Base-by-base conservation (phyloP, 2,329 filamentous ascomycete species). In the Trichoderma sp. region DNA sequence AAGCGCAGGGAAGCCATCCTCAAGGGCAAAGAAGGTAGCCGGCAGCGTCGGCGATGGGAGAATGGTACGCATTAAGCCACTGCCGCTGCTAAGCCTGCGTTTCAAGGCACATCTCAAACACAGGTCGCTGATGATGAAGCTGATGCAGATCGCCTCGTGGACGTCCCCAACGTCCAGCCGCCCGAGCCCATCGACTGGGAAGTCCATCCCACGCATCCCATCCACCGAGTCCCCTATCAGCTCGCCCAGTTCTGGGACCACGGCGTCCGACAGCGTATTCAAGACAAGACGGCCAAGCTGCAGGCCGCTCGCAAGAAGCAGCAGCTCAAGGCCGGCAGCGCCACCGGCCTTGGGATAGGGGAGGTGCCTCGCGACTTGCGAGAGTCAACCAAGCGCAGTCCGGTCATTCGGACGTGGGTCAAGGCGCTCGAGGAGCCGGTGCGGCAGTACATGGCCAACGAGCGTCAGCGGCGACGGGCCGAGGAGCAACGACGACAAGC, bases 41-140 rank as follows among this genome's bases (percentile, higher is more conserved):
- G 95, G 43, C 90, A 95, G 75, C 86, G 95, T 60, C 90, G 95
- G 74, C 87, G 95, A 68, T 98, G 94, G 94, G 96, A 99, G 83
- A 99, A 98, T 79, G 92, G 93, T 96, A 43, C 18, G n/a, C 18
- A 85, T 72, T 43, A 24, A 43, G 30, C 46, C 46, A 32, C 61
- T 59, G 32, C n/a, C 32, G 34, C 39, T 43, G 39, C 4, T 26
- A 32, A 46, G 52, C 18, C 6, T n/a, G 34, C 21, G 13, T 6
- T 55, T 16, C 14, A 24, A 6, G 18, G 51, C 4, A 55, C 4
- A 55, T 37, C 18, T 43, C 21, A 55, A n/a, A 55, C 60, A 26
- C 52, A 56, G 26, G 32, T 52, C 18, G 32, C 64, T 68, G 68
- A 68, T 59, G 55, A 51, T 13, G 5, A 24, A 24, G 54, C 11